These are phyloP conservation scores for Phoma sp. DNA, from an alignment of 2,329 filamentous ascomycete species.

Conservation along the genomic window DNA sequence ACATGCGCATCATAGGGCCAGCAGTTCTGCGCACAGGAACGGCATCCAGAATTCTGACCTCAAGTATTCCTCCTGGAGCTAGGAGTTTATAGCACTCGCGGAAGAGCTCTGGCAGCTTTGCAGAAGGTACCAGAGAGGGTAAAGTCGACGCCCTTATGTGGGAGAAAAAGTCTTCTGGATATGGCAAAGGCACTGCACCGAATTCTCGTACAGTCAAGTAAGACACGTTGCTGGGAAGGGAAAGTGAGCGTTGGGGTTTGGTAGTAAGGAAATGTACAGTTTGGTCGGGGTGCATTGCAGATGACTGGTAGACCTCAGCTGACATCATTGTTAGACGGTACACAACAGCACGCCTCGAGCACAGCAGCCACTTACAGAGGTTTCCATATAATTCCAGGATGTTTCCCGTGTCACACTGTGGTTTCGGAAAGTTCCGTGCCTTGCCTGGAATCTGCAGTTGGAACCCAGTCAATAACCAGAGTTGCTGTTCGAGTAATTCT, in stretches of 20 bases:
- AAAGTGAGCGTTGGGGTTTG: conserved; percentile 40
- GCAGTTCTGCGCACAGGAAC: conserved; percentile 62
- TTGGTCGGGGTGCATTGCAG: conserved; percentile 48
- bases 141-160: conserved; percentile 56
- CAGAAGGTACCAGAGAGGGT: conserved; percentile 61
- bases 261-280: conserved; percentile 48
- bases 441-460: conserved; percentile 45
- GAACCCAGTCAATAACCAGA: conserved; percentile 67
- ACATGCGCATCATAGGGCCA: conserved; percentile 63
- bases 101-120: conserved; percentile 63
- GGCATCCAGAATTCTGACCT: conserved; percentile 68
- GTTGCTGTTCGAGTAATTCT: conserved; percentile 61
- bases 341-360: conserved; percentile 24
- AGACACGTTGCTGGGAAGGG: conserved; percentile 40
- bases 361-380: conserved; percentile 42
- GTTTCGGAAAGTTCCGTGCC: conserved; percentile 27
- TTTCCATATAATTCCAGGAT: conserved; percentile 50
- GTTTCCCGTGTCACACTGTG: conserved; percentile 40
- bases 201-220: conserved; percentile 41
- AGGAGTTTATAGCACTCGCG: conserved; percentile 64
- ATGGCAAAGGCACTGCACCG: conserved; percentile 59
- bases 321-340: conserved; percentile 37
- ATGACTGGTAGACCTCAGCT: conserved; percentile 55
- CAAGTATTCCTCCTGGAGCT: conserved; percentile 60
- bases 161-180: conserved; percentile 38